Evolutionary conservation across 1,284 basidiomycete species (phyloP), one percentile per base, ranked within the genome.

Genomic region (Ceraceosorus guamensis): DNA sequence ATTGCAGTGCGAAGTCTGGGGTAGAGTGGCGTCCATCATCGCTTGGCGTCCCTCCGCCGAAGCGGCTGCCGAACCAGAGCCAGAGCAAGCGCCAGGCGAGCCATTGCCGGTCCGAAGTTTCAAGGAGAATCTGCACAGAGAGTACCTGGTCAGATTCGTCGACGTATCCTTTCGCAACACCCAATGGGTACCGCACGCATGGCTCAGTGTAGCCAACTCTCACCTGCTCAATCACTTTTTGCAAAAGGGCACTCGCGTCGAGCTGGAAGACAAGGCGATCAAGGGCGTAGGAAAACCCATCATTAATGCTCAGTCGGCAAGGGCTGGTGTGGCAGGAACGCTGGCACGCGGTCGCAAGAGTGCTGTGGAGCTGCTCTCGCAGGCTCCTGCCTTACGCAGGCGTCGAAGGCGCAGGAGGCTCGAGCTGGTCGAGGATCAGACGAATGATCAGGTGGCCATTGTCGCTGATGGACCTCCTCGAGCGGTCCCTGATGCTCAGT

Each of bases 141-240:
- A 68, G 35, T 68, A 68, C 50, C 61, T 68, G 39, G 67, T 68
- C 64, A 66, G 65, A 50, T 69, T 69, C 62, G 58, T 63, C 39
- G 57, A 53, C 41, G 43, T 32, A 32, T 66, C 67, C 5, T 68
- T 59, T 56, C 60, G 65, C 30, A 56, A 68, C 37, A 62, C 60
- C 4, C 59, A 60, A 24, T 68, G 67, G 67, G 61, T 68, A 18
- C 62, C 67, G 10, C 67, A 66, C 52, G 57, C 58, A 44, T 68
- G 67, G 67, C 59, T 68, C 10, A 57, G 61, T 30, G 59, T 63
- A 33, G 34, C 46, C 33, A 37, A 24, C 31, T 6, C 6, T 7
- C n/a, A 16, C 18, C 35, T 60, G 30, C 50, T 63, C 32, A 33
- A 50, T 6, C 8, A 47, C 32, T 68, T 66, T 49, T 54, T 68